These are phyloP conservation scores for Ceraceosorus guamensis DNA, from an alignment of 1,284 basidiomycete genomes.

Conservation along the genomic window DNA sequence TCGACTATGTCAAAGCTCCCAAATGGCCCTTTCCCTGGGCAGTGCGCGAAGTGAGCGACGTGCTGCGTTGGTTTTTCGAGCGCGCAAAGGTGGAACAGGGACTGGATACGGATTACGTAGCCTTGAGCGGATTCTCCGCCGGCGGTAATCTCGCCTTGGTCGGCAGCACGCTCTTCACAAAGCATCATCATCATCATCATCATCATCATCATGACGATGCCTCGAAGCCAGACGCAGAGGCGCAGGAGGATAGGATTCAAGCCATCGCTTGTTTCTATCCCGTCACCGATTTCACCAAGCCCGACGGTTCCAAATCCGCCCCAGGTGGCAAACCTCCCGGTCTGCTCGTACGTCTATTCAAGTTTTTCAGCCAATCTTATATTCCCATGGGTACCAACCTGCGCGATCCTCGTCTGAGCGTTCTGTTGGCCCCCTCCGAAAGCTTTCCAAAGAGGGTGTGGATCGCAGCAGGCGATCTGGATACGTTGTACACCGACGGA, in stretches of 20 bases:
- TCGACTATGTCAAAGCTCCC: conserved; percentile 68
- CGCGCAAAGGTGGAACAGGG: neutral
- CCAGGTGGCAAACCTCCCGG: conserved; percentile 10
- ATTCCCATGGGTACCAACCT: conserved; percentile 18
- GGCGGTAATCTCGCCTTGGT: conserved; percentile 32
- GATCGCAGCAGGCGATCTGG: conserved; percentile 25
- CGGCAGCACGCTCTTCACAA: conserved; percentile 16
- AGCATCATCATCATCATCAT: too few species aligned
- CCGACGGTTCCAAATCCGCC: conserved; percentile 9
- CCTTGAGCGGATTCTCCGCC: conserved; percentile 26
- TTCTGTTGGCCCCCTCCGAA: conserved; percentile 15
- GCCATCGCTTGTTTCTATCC: conserved; percentile 25
- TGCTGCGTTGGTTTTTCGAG: too few species aligned
- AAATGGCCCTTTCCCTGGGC: conserved; percentile 68
- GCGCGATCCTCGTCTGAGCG: conserved; percentile 21
- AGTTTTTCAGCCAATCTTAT: conserved; percentile 27
- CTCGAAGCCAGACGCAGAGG: too few species aligned
- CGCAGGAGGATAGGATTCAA: too few species aligned
- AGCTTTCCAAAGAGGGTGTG: conserved; percentile 20
- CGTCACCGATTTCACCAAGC: conserved; percentile 23
- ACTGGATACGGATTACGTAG: conserved; percentile 15
- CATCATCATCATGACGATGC: too few species aligned
- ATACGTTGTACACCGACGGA: conserved; percentile 29
- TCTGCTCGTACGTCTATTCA: conserved; percentile 20
- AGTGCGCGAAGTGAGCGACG: conserved; percentile 57